phyloP scores from a whole-genome alignment of 2,329 filamentous ascomycete species.

The Tolypocladium cylindrosporum region DNA sequence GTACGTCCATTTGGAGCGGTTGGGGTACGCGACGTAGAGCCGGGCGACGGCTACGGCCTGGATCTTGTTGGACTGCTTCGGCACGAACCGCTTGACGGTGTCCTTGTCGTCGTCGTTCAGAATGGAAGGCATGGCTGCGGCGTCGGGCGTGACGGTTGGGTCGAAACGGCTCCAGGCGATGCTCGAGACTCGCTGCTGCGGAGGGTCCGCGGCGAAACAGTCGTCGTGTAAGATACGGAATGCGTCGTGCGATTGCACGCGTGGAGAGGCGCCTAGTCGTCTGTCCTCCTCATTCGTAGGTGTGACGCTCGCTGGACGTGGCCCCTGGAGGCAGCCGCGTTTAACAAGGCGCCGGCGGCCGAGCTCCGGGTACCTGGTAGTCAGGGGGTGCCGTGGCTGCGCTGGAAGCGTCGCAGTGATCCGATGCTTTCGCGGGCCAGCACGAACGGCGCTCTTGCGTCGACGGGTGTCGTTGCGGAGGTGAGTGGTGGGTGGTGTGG shows the following conservation, averaged over 20 bases:
- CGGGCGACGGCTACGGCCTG: constrained; percentile 87
- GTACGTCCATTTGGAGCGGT: constrained; percentile 81
- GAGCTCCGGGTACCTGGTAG: not conserved
- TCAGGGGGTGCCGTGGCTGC: not conserved
- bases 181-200: not conserved
- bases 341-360: not conserved
- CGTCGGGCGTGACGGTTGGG: not conserved
- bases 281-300: not conserved
- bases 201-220: not conserved
- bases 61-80: constrained; percentile 94
- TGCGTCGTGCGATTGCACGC: not conserved
- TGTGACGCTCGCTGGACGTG: not conserved
- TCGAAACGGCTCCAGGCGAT: not conserved
- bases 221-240: not conserved
- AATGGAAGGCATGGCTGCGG: constrained; percentile 48
- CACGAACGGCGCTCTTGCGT: not conserved
- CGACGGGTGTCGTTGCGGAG: not conserved
- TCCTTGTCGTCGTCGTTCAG: constrained; percentile 92
- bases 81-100: constrained; percentile 87
- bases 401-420: not conserved
- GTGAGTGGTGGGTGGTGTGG: not conserved
- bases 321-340: constrained; percentile 6
- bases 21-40: constrained; percentile 86
- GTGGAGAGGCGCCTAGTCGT: not conserved
- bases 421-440: not conserved